A percentile compares a stretch with the other conserved stretches of the same genome.
These are phyloP conservation scores for Echria macrotheca DNA, from an alignment of 495 filamentous ascomycete genomes.

Conservation along the genomic window DNA sequence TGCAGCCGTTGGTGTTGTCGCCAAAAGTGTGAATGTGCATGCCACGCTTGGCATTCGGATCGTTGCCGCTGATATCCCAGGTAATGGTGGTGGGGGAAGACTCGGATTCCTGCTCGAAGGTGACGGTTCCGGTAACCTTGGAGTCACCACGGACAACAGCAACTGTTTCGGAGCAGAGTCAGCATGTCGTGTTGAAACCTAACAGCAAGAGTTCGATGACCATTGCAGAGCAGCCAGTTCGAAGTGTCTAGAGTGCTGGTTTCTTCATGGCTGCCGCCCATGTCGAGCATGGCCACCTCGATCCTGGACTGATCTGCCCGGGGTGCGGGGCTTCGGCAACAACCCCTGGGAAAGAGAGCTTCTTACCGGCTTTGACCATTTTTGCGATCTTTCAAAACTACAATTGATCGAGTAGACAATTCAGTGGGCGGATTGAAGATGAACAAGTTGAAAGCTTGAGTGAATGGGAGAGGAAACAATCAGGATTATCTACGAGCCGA, in stretches of 20 bases:
- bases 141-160: slow-evolving; percentile 96
- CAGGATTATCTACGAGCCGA: not conserved
- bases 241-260: too few species aligned
- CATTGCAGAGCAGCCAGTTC: too few species aligned
- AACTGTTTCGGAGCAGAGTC: slow-evolving; percentile 49
- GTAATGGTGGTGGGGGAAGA: slow-evolving; percentile 73
- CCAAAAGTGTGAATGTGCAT: slow-evolving; percentile 98
- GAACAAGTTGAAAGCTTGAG: not conserved
- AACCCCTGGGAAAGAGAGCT: slow-evolving; percentile 13
- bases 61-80: slow-evolving; percentile 89
- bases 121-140: slow-evolving; percentile 84
- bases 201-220: too few species aligned
- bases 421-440: not conserved
- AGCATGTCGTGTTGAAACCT: not conserved
- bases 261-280: too few species aligned
- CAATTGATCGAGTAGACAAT: not conserved
- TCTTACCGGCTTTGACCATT: slow-evolving; percentile 96
- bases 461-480: slow-evolving; percentile 10
- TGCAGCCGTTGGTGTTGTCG: slow-evolving; percentile 99
- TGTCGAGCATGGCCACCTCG: too few species aligned
- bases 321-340: too few species aligned
- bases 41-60: slow-evolving; percentile 91
- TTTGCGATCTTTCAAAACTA: slow-evolving; percentile 36
- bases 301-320: not conserved
- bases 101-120: slow-evolving; percentile 88